Evolutionary conservation across 441 rosid genomes (phyloP), one percentile per base, ranked within the genome.

Genomic region (Pelargonium australe): DNA sequence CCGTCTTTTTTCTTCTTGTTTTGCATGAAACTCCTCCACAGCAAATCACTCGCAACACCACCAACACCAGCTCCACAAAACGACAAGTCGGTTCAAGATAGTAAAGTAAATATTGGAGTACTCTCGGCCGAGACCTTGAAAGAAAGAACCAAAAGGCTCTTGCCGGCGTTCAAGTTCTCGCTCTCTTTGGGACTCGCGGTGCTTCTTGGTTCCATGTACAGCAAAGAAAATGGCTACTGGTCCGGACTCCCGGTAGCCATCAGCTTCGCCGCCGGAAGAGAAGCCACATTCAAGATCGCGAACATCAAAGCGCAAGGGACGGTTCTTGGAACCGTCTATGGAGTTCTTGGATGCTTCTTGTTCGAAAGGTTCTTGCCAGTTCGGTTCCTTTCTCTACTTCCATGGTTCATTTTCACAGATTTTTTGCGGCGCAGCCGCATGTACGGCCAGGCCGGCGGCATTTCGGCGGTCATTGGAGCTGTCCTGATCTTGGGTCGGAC

Each of bases 241-340:
- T 84, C 98, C 41, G 96, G 88, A 63, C 83, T 93, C 11, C 84
- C 94, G 0, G 86, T 93, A 11, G 96, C 97, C 2, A 68, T 89
- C 78, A 86, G 89, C 75, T 63, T 88, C 0, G 89, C 88, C 1
- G 68, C 87, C 0, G 80, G 80, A 0, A 82, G 98, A 69, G 91
- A 92, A 72, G 85, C 97, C 0, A 87, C 96, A 40, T 92, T 92
- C 70, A 85, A 79, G 75, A 83, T 83, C 64, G 86, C 97, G 1
- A 92, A 92, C 53, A 77, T 85, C n/a, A 90, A 84, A 76, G 92
- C 94, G 9, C 97, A 90, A 77, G 98, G 98, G 68, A 89, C 97
- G n/a, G 98, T 89, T 10, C 69, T 90, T 13, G 98, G 97, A 53
- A 83, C 92, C 0, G 90, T 90, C 0, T 92, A 92, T 45, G 98